Conservation (phyloP, 495 filamentous ascomycete species). For the Chaetomium fimeti region DNA sequence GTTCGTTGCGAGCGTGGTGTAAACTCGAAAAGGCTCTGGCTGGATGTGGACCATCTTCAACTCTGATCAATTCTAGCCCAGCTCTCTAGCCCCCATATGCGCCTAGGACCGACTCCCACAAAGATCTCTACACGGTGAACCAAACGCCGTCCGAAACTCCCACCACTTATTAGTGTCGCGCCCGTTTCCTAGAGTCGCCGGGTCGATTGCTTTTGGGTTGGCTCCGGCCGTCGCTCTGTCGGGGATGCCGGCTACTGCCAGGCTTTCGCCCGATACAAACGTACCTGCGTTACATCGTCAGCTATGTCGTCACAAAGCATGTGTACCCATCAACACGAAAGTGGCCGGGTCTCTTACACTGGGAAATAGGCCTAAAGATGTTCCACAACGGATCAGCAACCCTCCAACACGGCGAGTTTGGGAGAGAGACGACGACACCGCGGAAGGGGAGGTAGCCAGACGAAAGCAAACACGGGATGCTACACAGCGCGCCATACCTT, state of each 20-base stretch:
- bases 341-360: constrained; percentile 52
- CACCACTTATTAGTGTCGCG: constrained; percentile 15
- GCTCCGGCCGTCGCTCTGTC: constrained; percentile 27
- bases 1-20: not conserved
- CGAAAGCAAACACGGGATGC: not conserved
- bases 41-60: not conserved
- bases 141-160: not conserved
- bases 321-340: too few species aligned
- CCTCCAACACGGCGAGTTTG: not conserved
- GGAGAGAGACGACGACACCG: not conserved
- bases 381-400: not conserved
- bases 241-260: constrained; percentile 33
- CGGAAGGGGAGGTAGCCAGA: not conserved
- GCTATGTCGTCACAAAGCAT: not conserved
- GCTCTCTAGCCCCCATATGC: constrained; percentile 1
- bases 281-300: constrained; percentile 44
- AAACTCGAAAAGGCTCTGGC: not conserved
- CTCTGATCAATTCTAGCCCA: not conserved
- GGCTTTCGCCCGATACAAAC: constrained; percentile 56
- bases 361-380: constrained; percentile 65
- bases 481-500: constrained; percentile 48
- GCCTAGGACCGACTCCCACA: not conserved
- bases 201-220: constrained; percentile 29
- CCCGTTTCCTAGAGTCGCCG: constrained; percentile 34
- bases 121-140: not conserved